phyloP scores from a whole-genome alignment of 768 basidiomycete genomes.

The Mycena sanguinolenta region DNA sequence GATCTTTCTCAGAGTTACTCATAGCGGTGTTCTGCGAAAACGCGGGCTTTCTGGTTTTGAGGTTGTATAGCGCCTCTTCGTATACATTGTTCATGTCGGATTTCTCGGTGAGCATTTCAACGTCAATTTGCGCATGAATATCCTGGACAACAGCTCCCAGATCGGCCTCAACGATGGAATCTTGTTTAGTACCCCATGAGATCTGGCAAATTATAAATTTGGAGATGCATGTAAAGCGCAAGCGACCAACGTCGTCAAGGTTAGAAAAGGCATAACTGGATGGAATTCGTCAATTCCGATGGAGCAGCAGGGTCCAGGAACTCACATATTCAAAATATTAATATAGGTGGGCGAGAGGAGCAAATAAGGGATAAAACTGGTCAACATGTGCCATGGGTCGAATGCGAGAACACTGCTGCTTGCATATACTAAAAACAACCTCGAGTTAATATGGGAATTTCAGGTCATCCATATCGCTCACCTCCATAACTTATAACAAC shows the following conservation, averaged over 20 bases:
- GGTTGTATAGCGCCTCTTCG: constrained; percentile 83
- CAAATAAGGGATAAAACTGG: constrained; percentile 91
- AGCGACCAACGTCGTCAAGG: constrained; percentile 74
- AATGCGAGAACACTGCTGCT: constrained; percentile 85
- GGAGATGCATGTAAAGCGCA: constrained; percentile 10
- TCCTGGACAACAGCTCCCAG: constrained; percentile 89
- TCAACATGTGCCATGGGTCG: constrained; percentile 97
- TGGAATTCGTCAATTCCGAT: constrained; percentile 1
- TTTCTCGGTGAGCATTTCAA: constrained; percentile 86
- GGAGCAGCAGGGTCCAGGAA: constrained; percentile 17
- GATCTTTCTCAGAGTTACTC: constrained; percentile 74
- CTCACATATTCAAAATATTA: constrained; percentile 83
- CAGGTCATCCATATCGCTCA: not conserved
- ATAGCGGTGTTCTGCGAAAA: constrained; percentile 48
- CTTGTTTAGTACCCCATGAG: constrained; percentile 98
- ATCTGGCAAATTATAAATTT: constrained; percentile 59
- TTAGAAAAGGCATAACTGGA: constrained; percentile 88
- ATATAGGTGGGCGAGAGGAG: constrained; percentile 87
- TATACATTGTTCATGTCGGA: constrained; percentile 89
- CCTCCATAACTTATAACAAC: constrained; percentile 86
- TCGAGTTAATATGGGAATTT: constrained; percentile 54
- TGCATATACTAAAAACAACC: constrained; percentile 71
- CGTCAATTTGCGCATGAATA: constrained; percentile 85
- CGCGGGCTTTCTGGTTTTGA: constrained; percentile 65
- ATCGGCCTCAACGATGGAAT: constrained; percentile 77